These are phyloP conservation scores for Fusarium siculi DNA, from an alignment of 2,329 filamentous ascomycete genomes.

Conservation along the genomic window DNA sequence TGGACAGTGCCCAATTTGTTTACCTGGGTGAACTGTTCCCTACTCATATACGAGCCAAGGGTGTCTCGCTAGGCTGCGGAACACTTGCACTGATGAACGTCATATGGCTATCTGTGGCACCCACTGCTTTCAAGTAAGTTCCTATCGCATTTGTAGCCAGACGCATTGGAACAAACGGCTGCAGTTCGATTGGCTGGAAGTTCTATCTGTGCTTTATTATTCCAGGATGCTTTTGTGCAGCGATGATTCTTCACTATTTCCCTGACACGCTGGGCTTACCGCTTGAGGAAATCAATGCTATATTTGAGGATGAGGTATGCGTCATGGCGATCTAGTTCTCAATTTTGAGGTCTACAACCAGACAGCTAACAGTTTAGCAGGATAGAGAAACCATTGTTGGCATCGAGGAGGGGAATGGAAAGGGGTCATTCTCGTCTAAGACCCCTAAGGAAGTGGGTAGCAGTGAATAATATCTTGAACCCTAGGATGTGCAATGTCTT, in stretches of 20 bases:
- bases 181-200: not conserved
- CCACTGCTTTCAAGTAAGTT: not conserved
- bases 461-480: not conserved
- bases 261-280: not conserved
- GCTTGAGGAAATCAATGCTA: not conserved
- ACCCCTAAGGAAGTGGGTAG: not conserved
- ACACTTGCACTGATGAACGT: not conserved
- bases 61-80: not conserved
- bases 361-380: not conserved
- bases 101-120: not conserved
- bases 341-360: accelerated
- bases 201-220: not conserved
- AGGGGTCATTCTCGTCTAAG: not conserved
- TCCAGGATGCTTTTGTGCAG: not conserved
- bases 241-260: not conserved
- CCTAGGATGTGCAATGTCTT: no score
- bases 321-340: accelerated
- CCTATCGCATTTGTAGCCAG: accelerated
- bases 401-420: not conserved
- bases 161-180: accelerated
- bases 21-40: not conserved
- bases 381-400: not conserved
- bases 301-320: not conserved
- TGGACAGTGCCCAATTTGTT: not conserved
- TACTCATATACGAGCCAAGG: not conserved